A percentile compares a stretch with the other conserved stretches of the same genome.
phyloP scores from a whole-genome alignment of 2,329 filamentous ascomycete species.

The Cytospora schulzeri region DNA sequence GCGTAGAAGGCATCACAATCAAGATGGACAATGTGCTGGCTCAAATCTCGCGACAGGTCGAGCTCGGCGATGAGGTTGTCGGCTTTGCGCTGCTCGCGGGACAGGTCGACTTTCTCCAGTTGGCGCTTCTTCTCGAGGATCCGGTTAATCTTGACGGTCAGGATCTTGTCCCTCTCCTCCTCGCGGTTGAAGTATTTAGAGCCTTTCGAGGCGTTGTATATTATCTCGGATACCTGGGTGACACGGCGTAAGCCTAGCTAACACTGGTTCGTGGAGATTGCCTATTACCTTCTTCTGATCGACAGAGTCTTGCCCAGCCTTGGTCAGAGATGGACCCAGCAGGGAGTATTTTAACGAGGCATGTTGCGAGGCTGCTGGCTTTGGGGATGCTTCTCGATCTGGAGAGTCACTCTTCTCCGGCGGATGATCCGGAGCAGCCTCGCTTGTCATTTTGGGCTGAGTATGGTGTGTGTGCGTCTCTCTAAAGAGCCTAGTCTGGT shows the following conservation, averaged over 20 bases:
- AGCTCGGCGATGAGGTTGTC: constrained; percentile 81
- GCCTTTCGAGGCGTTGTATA: constrained; percentile 94
- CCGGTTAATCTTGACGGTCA: constrained; percentile 83
- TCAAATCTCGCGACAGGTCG: constrained; percentile 77
- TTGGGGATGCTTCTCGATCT: background rate
- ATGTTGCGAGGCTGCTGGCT: constrained; percentile 34
- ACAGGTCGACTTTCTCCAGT: constrained; percentile 76
- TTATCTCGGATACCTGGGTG: constrained; percentile 82
- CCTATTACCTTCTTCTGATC: constrained; percentile 76
- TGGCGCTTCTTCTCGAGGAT: constrained; percentile 75
- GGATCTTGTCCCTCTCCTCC: constrained; percentile 74
- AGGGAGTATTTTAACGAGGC: constrained; percentile 84
- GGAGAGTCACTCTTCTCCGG: background rate
- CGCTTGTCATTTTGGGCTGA: constrained; percentile 4
- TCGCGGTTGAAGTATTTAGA: constrained; percentile 96
- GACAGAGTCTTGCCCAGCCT: constrained; percentile 90
- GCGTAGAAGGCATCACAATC: constrained; percentile 99
- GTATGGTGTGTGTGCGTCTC: background rate
- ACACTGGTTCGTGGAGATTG: background rate
- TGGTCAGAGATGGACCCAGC: constrained; percentile 87
- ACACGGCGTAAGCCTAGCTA: background rate
- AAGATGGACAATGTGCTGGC: constrained; percentile 84
- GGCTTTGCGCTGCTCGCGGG: constrained; percentile 71
- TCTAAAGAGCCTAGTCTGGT: background rate
- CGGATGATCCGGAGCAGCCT: background rate